A percentile compares a stretch with the other conserved stretches of the same genome.
Conservation (phyloP, 2,329 filamentous ascomycete genomes). For the Aspergillus intermedius region DNA sequence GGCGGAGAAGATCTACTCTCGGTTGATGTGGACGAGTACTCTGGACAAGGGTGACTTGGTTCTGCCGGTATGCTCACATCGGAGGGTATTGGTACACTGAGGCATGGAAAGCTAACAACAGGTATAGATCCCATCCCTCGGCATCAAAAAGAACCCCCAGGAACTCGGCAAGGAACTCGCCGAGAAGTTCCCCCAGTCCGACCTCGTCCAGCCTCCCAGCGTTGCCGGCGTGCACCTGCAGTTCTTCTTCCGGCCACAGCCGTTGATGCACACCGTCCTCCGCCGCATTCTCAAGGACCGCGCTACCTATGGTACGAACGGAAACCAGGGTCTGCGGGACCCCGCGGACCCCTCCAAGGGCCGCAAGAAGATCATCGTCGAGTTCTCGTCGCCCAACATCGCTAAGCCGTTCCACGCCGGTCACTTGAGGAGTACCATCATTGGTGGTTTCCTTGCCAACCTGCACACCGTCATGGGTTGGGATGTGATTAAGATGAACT, state of each 20-base stretch:
- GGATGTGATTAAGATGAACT: constrained; percentile 60
- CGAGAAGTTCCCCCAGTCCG: constrained; percentile 52
- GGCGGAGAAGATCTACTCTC: constrained; percentile 32
- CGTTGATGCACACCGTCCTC: constrained; percentile 52
- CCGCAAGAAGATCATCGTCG: constrained; percentile 55
- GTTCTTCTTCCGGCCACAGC: constrained; percentile 58
- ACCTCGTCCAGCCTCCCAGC: constrained; percentile 51
- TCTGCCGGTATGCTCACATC: constrained; percentile 31
- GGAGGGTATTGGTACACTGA: neutral
- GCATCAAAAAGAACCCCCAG: constrained; percentile 53
- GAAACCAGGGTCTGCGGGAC: constrained; percentile 53
- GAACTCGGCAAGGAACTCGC: constrained; percentile 51
- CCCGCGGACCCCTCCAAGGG: constrained; percentile 50
- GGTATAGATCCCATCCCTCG: constrained; percentile 34
- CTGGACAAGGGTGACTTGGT: constrained; percentile 43
- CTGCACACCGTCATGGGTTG: constrained; percentile 56
- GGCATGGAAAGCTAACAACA: neutral
- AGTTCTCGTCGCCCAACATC: constrained; percentile 63
- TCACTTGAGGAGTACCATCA: constrained; percentile 60
- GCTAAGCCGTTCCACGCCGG: constrained; percentile 62
- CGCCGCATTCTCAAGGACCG: constrained; percentile 54
- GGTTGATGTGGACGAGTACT: constrained; percentile 40
- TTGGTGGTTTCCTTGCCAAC: constrained; percentile 59
- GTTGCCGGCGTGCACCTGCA: constrained; percentile 55
- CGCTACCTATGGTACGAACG: constrained; percentile 54